Conservation (phyloP, 768 basidiomycete species). For the Naganishia kalamii region DNA sequence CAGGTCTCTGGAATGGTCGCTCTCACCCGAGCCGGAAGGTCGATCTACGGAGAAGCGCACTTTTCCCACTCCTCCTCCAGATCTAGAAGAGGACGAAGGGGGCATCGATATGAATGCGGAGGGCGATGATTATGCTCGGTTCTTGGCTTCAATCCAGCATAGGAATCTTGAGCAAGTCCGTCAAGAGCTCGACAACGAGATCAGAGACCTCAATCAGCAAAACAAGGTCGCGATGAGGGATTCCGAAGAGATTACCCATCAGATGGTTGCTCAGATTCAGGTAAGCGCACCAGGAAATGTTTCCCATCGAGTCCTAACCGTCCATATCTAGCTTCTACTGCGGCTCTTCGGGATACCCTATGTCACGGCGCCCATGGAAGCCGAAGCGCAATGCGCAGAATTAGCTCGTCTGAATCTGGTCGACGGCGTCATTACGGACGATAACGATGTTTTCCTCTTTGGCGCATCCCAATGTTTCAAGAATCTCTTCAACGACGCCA, state of each 20-base stretch:
- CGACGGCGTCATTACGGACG: conserved; percentile 97
- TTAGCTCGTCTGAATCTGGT: conserved; percentile 77
- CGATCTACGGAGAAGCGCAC: background rate
- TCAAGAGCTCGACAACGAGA: conserved; percentile 87
- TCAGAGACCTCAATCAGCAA: conserved; percentile 70
- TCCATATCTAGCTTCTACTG: conserved; percentile 55
- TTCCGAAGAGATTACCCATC: conserved; percentile 88
- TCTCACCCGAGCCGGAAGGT: conserved; percentile 15
- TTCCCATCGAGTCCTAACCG: conserved; percentile 14
- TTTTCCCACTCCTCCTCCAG: conserved; percentile 24
- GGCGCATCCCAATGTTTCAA: conserved; percentile 93
- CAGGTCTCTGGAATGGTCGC: conserved; percentile 9
- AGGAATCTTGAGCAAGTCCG: conserved; percentile 72
- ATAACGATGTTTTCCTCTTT: conserved; percentile 97
- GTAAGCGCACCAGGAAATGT: background rate
- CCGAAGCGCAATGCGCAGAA: conserved; percentile 95
- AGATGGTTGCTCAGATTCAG: conserved; percentile 83
- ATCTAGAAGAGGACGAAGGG: conserved; percentile 25
- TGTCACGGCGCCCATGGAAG: conserved; percentile 98
- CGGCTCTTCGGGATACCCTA: conserved; percentile 95
- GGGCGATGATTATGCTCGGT: conserved; percentile 74
- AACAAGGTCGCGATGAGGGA: conserved; percentile 84
- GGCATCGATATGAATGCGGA: conserved; percentile 45
- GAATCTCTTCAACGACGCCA: conserved; percentile 99
- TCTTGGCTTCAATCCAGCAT: conserved; percentile 84